Evolutionary conservation across 805 yeast genomes (phyloP).

Genomic region (Spathaspora passalidarum): DNA sequence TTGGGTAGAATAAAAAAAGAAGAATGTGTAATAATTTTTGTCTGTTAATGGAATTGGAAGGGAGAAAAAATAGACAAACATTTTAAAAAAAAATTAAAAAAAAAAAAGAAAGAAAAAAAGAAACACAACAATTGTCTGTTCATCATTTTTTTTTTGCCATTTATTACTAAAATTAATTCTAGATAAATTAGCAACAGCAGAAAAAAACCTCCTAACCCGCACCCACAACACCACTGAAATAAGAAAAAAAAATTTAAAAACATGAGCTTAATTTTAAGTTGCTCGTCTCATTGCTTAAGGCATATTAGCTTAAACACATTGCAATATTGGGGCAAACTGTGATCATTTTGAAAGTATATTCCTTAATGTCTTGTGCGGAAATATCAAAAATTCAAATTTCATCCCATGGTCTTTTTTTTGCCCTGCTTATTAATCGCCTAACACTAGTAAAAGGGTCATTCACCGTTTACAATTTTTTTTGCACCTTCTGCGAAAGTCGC

Average conservation of each 20-base stretch:
- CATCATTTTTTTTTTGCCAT: background rate
- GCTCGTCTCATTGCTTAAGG: background rate
- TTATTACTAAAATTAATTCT: background rate
- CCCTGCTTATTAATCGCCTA: too few species aligned
- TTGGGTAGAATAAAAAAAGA: background rate
- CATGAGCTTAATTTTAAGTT: background rate
- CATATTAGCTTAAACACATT: too few species aligned
- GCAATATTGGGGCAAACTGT: too few species aligned
- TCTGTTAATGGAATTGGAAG: background rate
- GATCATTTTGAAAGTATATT: too few species aligned
- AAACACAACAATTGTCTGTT: background rate
- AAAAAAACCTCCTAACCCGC: background rate
- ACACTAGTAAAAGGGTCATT: background rate
- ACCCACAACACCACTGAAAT: background rate
- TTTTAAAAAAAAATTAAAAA: background rate
- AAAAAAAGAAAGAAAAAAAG: background rate
- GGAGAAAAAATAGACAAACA: background rate
- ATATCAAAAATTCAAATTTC: too few species aligned
- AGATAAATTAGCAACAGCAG: background rate
- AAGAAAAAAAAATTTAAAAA: constrained; percentile 1
- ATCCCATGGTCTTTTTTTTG: too few species aligned
- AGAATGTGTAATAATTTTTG: background rate
- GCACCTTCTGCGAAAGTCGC: background rate
- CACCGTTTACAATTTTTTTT: background rate
- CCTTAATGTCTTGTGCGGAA: too few species aligned